These are phyloP conservation scores for Inga leiocalycina DNA, from an alignment of 306 rosid genomes.

Conservation along the genomic window DNA sequence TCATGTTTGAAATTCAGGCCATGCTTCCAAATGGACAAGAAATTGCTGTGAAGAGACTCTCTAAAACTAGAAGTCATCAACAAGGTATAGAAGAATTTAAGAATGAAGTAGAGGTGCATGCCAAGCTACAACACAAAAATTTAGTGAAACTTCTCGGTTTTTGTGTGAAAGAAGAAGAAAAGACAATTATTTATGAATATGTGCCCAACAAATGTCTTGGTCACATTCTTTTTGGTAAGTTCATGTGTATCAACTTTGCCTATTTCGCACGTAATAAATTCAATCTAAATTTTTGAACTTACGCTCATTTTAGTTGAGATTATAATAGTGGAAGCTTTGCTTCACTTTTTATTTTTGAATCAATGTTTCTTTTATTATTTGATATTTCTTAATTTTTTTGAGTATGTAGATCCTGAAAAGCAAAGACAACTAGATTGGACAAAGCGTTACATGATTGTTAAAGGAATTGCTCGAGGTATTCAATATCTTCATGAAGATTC, in stretches of 20 bases:
- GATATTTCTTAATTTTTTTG: background rate
- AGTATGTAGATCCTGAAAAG: slow-evolving; percentile 34
- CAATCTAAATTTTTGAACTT: too few species aligned
- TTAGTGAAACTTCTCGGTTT: slow-evolving; percentile 59
- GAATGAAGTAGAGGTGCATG: slow-evolving; percentile 22
- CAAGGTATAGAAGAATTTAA: too few species aligned
- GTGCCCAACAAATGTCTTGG: slow-evolving; percentile 59
- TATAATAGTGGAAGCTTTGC: too few species aligned
- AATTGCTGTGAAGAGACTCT: too few species aligned
- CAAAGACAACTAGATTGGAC: slow-evolving; percentile 48
- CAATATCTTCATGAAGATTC: slow-evolving; percentile 67
- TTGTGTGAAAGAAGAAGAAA: slow-evolving; percentile 55
- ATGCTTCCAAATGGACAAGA: too few species aligned
- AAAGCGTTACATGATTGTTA: slow-evolving; percentile 38
- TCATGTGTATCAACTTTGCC: background rate
- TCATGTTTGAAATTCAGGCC: background rate
- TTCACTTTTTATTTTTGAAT: background rate
- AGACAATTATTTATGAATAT: slow-evolving; percentile 56
- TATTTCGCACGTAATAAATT: too few species aligned
- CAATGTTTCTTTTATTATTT: background rate
- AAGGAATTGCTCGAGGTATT: slow-evolving; percentile 54
- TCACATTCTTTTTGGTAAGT: slow-evolving; percentile 44
- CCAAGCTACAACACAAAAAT: slow-evolving; percentile 59
- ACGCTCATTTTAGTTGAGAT: background rate
- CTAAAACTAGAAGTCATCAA: too few species aligned